Percentiles rank a stretch among this genome's conserved stretches.
These are phyloP conservation scores for Cercospora sesami DNA, from an alignment of 2,329 filamentous ascomycete genomes.

Conservation along the genomic window DNA sequence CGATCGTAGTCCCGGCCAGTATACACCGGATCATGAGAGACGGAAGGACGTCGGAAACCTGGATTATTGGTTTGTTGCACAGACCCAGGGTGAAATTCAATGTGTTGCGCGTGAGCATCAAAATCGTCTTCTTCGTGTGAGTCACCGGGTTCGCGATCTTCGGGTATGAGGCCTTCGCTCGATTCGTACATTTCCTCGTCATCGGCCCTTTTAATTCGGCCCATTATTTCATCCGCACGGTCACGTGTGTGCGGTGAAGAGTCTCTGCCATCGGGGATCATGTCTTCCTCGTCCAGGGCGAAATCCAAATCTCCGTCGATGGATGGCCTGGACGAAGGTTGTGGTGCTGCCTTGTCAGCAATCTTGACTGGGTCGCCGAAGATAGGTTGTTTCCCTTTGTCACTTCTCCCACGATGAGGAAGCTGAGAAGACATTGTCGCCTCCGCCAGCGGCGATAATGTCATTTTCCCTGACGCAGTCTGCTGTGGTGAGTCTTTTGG, in stretches of 20 bases:
- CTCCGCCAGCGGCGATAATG: slow-evolving; percentile 8
- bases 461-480: slow-evolving; percentile 1
- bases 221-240: slow-evolving; percentile 21
- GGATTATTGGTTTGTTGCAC: slow-evolving; percentile 37
- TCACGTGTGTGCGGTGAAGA: slow-evolving; percentile 12
- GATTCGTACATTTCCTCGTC: slow-evolving; percentile 28
- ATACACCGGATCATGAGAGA: slow-evolving; percentile 35
- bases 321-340: slow-evolving; percentile 20
- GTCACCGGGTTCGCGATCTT: slow-evolving; percentile 18
- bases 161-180: slow-evolving; percentile 23
- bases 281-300: slow-evolving; percentile 33
- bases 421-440: slow-evolving; percentile 16
- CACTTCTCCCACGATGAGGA: neutral
- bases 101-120: slow-evolving; percentile 26
- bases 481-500: slow-evolving; percentile 12
- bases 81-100: slow-evolving; percentile 32
- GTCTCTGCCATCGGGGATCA: slow-evolving; percentile 4
- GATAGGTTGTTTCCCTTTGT: slow-evolving; percentile 5
- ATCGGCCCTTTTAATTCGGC: slow-evolving; percentile 18
- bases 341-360: neutral
- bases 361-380: neutral
- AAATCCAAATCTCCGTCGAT: slow-evolving; percentile 36
- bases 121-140: slow-evolving; percentile 19
- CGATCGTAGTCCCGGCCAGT: slow-evolving; percentile 28
- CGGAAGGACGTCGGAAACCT: slow-evolving; percentile 39